phyloP scores from a whole-genome alignment of 768 basidiomycete species.

The Boletus rubescentipes region DNA sequence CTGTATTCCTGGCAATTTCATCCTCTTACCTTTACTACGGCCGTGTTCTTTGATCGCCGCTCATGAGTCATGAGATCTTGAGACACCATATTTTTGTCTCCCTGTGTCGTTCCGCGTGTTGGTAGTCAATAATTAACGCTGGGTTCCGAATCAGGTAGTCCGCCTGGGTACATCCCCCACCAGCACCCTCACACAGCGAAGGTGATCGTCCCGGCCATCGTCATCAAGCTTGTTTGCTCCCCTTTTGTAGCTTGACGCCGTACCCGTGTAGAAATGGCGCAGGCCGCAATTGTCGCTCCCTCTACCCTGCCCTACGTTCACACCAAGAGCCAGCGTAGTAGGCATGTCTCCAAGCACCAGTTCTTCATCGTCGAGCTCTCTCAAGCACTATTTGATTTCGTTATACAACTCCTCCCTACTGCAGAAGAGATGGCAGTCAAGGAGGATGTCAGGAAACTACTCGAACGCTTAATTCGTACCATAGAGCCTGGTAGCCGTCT shows the following conservation, averaged over 20 bases:
- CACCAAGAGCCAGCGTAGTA: constrained; percentile 36
- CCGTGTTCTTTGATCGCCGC: constrained; percentile 1
- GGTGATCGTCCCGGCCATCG: constrained; percentile 28
- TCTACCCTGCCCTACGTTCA: constrained; percentile 24
- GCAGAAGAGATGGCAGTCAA: constrained; percentile 90
- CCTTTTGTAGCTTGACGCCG: constrained; percentile 2
- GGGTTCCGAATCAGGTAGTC: constrained; percentile 30
- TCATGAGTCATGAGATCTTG: too few relatives aligned
- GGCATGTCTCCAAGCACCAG: constrained; percentile 50
- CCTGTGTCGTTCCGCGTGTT: too few relatives aligned
- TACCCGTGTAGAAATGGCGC: constrained; percentile 24
- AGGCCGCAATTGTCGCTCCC: constrained; percentile 25
- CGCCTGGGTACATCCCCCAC: constrained; percentile 14
- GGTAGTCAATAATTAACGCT: constrained; percentile 4
- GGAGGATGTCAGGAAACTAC: constrained; percentile 92
- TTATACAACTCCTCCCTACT: constrained; percentile 88
- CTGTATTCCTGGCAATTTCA: constrained; percentile 8
- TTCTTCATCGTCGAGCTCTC: constrained; percentile 77
- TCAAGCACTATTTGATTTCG: constrained; percentile 90
- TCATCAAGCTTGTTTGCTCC: constrained; percentile 5
- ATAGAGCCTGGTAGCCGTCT: constrained; percentile 91
- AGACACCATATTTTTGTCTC: too few relatives aligned
- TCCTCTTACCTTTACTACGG: constrained; percentile 5
- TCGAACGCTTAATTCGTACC: constrained; percentile 93
- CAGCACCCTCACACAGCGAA: constrained; percentile 21